Evolutionary conservation across 1,139 yeast species (phyloP), one percentile per base, ranked within the genome.

Genomic region (Geotrichum cucujoidarum): DNA sequence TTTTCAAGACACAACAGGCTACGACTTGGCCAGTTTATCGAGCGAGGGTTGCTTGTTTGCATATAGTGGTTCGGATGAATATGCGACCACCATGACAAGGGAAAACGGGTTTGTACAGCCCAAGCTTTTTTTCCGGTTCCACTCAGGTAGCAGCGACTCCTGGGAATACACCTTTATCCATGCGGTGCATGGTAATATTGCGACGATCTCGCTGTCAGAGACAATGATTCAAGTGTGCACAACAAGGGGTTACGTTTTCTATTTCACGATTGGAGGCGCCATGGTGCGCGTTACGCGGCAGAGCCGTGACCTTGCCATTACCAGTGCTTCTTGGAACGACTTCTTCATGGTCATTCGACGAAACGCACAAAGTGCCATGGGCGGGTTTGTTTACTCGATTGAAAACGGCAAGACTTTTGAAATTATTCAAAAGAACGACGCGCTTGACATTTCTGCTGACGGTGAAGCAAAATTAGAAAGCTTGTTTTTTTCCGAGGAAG

Each of bases 401-500:
- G 71, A 68, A 54, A 70, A 65, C 56, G 69, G 60, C 41, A 60
- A 52, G 49, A 58, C 63, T 40, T 62, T 61, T 67, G 55, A 69
- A 69, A 43, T 70, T 53, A 53, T 69, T 67, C 57, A 70, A 67
- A 49, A 61, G 47, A 60, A 68, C 44, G 73, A 68, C 40, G 56
- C 58, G 2, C 54, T 73, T 4, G 71, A 68, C 25, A 52, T 72
- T 5, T 49, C 60, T 2, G 56, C 57, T 2, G 54, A 56, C 1
- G 50, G 38, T 1, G 57, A 54, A 25, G 53, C 52, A 6, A 47
- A 48, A 50, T 54, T 66, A 35, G 67, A 78, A 35, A 81, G 85
- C 53, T 83, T 89, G 4, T 70, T 90, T 35, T 90, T 90, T 61
- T 86, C 90, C 64, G 88, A 87, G 52, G 79, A 78, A 42, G 90